Conservation (phyloP, 371 early-diverging fungal species). For the Syncephalis fuscata region DNA sequence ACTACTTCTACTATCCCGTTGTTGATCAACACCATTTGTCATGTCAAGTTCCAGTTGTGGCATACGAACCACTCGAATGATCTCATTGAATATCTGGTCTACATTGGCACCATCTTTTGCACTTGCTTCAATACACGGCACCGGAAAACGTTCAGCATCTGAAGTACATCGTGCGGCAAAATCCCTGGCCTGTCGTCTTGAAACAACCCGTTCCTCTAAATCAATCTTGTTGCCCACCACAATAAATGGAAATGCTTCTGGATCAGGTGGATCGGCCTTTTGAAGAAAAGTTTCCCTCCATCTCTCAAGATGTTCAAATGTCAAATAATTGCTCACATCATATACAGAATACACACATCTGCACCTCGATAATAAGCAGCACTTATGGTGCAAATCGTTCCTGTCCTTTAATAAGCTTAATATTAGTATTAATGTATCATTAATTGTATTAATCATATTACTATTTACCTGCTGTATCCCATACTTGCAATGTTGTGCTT, state of each 20-base stretch:
- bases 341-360: slow-evolving; percentile 84
- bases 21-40: neutral
- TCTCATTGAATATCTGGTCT: slow-evolving; percentile 73
- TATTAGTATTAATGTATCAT: neutral
- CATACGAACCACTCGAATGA: slow-evolving; percentile 48
- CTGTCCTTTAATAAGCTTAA: slow-evolving; percentile 22
- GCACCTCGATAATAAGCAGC: slow-evolving; percentile 86
- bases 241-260: slow-evolving; percentile 78
- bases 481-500: slow-evolving; percentile 29
- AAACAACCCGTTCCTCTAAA: slow-evolving; percentile 65
- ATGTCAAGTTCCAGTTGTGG: slow-evolving; percentile 33
- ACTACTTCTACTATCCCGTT: too few relatives aligned
- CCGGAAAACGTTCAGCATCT: slow-evolving; percentile 12
- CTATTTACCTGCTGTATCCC: slow-evolving; percentile 43
- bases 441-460: neutral
- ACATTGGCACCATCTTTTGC: slow-evolving; percentile 90
- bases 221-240: slow-evolving; percentile 94
- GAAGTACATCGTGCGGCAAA: neutral
- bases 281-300: slow-evolving; percentile 89
- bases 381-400: slow-evolving; percentile 82
- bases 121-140: slow-evolving; percentile 82
- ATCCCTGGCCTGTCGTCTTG: slow-evolving; percentile 15
- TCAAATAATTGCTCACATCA: slow-evolving; percentile 68
- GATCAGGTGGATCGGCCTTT: slow-evolving; percentile 68
- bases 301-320: slow-evolving; percentile 65